phyloP scores from a whole-genome alignment of 1,284 basidiomycete genomes.

The Rhodotorula sp. region DNA sequence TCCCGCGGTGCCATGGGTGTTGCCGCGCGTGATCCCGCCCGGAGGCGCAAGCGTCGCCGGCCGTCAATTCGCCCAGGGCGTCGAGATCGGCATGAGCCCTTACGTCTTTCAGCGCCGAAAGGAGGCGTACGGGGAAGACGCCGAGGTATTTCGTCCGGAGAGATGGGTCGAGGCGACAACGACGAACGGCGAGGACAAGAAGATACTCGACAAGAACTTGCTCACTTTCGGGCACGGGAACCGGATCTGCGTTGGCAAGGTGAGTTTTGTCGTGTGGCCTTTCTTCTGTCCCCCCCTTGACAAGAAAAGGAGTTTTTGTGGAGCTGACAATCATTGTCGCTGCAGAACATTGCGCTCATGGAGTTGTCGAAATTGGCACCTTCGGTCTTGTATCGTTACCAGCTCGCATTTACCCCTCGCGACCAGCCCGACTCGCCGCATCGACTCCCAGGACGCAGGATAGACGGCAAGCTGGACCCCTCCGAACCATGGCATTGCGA shows the following conservation, averaged over 20 bases:
- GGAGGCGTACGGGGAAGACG: constrained; percentile 3
- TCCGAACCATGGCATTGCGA: constrained; percentile 13
- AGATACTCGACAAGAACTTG: constrained; percentile 3
- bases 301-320: no score
- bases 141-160: neutral
- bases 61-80: constrained; percentile 39
- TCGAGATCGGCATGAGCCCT: constrained; percentile 8
- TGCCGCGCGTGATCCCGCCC: constrained; percentile 44
- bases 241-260: constrained; percentile 15
- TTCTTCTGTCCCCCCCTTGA: no score
- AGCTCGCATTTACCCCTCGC: constrained; percentile 2
- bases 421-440: neutral
- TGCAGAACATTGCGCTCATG: constrained; percentile 14
- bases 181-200: neutral
- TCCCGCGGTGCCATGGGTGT: constrained; percentile 46
- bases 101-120: neutral
- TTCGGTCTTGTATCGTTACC: constrained; percentile 8
- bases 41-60: constrained; percentile 45
- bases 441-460: neutral
- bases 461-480: constrained; percentile 5
- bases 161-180: constrained; percentile 8
- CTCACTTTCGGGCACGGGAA: constrained; percentile 7
- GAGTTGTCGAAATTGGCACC: constrained; percentile 13
- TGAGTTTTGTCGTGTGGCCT: neutral
- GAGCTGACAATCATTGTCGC: neutral